Base-by-base conservation (phyloP, 768 basidiomycete genomes). In the Exsudoporus frostii region DNA sequence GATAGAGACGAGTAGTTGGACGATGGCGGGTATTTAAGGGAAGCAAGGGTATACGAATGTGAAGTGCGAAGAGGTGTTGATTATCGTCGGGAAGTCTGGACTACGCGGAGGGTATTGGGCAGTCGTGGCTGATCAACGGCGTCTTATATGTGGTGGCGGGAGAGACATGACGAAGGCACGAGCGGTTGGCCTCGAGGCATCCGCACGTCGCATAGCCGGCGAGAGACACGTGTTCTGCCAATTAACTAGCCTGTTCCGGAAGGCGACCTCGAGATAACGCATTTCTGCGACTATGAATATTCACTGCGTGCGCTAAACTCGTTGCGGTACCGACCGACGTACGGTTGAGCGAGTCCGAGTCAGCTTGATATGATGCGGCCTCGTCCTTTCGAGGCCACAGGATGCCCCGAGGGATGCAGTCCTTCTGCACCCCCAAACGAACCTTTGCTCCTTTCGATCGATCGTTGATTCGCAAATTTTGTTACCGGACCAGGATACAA, bases 101-200 rank as follows among this genome's bases (percentile, higher is more conserved):
- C 45, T 34, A 33, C 45, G n/a, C n/a, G 32, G 22, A 50, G 58
- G 56, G 65, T 64, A 52, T 49, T 64, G 57, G 57, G 57, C 25
- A 55, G 52, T 45, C 49, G 55, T 53, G 44, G 50, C 32, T 62
- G 53, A 64, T 66, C 66, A 61, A 58, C 65, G 67, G 58, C 60
- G 67, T 65, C 44, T 68, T 70, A 69, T 71, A 71, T 58, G 42
- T 52, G 37, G 41, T 60, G 52, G 55, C 55, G 32, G 46, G 54
- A 54, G 47, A 60, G 55, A 45, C 58, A 66, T 56, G 63, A 59
- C 57, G 60, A 56, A 44, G 45, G 38, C 64, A 64, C 59, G 65
- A 52, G 67, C 59, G 58, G 25, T 48, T 33, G n/a, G 60, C 68
- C 69, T 71, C 64, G 69, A 67, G 68, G 68, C 62, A 36, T 63